Base-by-base conservation (phyloP, 2,329 filamentous ascomycete species). In the Pseudogymnoascus sp. region DNA sequence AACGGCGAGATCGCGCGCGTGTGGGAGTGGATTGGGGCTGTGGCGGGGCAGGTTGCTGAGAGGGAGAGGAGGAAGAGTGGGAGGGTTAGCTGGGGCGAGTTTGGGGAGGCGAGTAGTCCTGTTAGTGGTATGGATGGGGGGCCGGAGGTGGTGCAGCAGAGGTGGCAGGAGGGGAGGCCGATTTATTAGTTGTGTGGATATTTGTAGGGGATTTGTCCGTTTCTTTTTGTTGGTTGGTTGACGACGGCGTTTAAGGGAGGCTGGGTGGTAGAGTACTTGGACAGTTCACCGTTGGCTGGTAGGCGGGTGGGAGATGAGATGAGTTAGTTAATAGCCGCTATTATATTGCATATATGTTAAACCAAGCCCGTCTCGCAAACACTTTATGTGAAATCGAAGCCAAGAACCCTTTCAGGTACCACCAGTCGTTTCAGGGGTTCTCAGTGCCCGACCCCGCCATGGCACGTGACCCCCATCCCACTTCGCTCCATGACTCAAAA, bases 1-100 rank as follows among this genome's bases (percentile, higher is more conserved):
- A 87, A 81, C 68, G 86, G 86, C 35, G 86, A 89, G 71, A 82
- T 89, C 31, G 84, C 84, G 28, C 79, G 85, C 28, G 86, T 85
- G 1, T 89, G 86, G 86, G 86, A 89, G 72, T 89, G 86, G 86
- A 88, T 89, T 66, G 86, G 86, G 1, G 83, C 84, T 12, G 77
- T 80, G 16, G 74, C 78, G 16, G 79, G 63, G 63, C 62, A 62
- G 64, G 65, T 19, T 63, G 65, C 7, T 3, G 24, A 26, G 78
- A 16, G 78, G 35, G 75, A 65, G 40, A 64, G 82, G 35, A 79
- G 79, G 68, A 84, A 81, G 68, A 69, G 69, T 46, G 81, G 78
- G 2, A 76, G 83, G n/a, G 77, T 80, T 16, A 68, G 66, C 46
- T 72, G 69, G 69, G 70, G 68, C 4, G 66, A 65, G 56, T 70